Conservation (phyloP, 768 basidiomycete species). For the Leccinum incarnatum region DNA sequence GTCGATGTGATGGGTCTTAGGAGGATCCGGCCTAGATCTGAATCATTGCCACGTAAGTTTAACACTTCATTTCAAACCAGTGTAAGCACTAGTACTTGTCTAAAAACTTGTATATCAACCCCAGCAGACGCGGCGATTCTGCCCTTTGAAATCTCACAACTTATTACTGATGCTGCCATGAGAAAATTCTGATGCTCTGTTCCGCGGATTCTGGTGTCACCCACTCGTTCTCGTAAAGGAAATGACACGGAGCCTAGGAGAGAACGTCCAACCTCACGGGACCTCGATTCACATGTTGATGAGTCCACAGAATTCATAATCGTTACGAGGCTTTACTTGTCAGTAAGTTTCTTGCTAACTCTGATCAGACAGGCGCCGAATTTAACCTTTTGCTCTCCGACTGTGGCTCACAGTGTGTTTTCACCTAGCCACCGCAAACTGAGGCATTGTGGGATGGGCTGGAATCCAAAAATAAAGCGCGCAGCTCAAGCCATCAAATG, state of each 20-base stretch:
- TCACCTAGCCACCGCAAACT: neutral
- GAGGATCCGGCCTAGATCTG: too few relatives aligned
- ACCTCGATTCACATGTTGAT: neutral
- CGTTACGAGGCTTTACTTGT: constrained; percentile 33
- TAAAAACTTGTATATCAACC: neutral
- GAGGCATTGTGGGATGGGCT: neutral
- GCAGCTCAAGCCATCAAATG: neutral
- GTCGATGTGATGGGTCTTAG: neutral
- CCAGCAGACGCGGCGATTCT: neutral
- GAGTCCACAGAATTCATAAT: neutral
- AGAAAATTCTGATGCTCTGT: neutral
- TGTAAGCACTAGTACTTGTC: neutral
- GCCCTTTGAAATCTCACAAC: neutral
- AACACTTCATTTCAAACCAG: neutral
- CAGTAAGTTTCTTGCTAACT: constrained; percentile 31
- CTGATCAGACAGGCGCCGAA: constrained; percentile 37
- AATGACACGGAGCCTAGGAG: neutral
- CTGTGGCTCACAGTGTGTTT: neutral
- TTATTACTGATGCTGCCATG: neutral
- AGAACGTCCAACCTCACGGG: neutral
- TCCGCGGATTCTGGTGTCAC: neutral
- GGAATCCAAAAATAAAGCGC: neutral
- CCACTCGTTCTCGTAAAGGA: neutral
- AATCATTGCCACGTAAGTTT: neutral
- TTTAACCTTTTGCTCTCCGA: neutral